phyloP scores from a whole-genome alignment of 129 eudicot genomes.

The Flaveria robusta region DNA sequence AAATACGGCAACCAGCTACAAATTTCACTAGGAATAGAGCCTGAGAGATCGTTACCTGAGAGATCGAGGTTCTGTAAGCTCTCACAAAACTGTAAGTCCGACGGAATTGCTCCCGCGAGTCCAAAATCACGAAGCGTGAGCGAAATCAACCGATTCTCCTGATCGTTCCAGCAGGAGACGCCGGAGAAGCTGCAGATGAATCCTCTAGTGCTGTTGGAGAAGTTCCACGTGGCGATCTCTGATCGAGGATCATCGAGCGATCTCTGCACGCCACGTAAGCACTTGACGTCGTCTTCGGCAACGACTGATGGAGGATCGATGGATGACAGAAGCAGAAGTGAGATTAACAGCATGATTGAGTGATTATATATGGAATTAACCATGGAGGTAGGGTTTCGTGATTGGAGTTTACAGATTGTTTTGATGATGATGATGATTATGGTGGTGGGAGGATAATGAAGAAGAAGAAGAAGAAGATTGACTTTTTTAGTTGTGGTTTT shows the following conservation, averaged over 20 bases:
- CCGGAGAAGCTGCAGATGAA: constrained; percentile 67
- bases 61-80: constrained; percentile 69
- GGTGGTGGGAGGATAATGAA: constrained; percentile 16
- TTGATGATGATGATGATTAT: constrained; percentile 7
- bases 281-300: constrained; percentile 64
- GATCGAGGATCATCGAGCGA: constrained; percentile 45
- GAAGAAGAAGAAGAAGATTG: constrained; percentile 21
- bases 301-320: neutral
- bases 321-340: constrained; percentile 2
- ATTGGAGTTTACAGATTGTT: neutral
- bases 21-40: constrained; percentile 54
- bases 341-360: constrained; percentile 11
- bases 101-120: constrained; percentile 57
- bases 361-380: neutral
- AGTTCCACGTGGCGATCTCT: constrained; percentile 51
- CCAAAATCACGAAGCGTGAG: constrained; percentile 45
- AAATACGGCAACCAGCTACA: constrained; percentile 74
- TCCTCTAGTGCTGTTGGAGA: constrained; percentile 48
- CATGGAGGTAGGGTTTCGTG: constrained; percentile 35
- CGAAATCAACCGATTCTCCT: constrained; percentile 60
- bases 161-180: constrained; percentile 81
- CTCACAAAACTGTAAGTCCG: constrained; percentile 45
- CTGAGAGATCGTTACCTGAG: constrained; percentile 59
- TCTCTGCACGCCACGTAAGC: constrained; percentile 50
- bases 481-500: constrained; percentile 30